Evolutionary conservation across 1,139 yeast genomes (phyloP).

Genomic region (Scheffersomyces segobiensis): DNA sequence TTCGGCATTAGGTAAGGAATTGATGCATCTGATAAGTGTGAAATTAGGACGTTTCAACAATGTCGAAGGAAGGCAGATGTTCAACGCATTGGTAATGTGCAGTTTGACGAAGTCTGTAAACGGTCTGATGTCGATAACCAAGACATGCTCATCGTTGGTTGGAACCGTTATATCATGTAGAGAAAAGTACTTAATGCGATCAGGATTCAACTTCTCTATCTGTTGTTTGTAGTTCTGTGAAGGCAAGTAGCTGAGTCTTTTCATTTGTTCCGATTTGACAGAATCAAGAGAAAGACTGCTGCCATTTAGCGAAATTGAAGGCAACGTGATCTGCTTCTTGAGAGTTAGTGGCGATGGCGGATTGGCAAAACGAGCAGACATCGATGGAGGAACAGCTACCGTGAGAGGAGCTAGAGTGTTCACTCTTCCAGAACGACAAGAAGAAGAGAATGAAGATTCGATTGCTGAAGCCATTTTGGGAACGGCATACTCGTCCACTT

Average conservation of each 20-base stretch:
- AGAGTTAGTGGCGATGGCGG: slow-evolving; percentile 3
- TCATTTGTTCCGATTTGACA: slow-evolving; percentile 18
- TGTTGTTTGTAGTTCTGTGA: slow-evolving; percentile 11
- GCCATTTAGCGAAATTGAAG: slow-evolving; percentile 10
- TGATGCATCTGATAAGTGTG: slow-evolving; percentile 54
- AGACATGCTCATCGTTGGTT: slow-evolving; percentile 11
- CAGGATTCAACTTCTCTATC: slow-evolving; percentile 9
- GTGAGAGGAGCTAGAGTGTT: background rate
- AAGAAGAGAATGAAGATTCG: slow-evolving; percentile 9
- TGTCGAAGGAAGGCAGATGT: slow-evolving; percentile 78
- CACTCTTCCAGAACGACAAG: slow-evolving; percentile 2
- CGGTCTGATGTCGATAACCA: slow-evolving; percentile 71
- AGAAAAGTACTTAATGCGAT: slow-evolving; percentile 5
- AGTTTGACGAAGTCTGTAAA: slow-evolving; percentile 58
- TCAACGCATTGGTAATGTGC: slow-evolving; percentile 58
- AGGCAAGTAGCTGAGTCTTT: slow-evolving; percentile 15
- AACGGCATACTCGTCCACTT: slow-evolving; percentile 7
- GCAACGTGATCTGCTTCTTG: slow-evolving; percentile 18
- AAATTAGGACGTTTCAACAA: slow-evolving; percentile 68
- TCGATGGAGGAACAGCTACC: slow-evolving; percentile 1
- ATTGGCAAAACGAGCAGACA: background rate
- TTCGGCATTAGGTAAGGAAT: slow-evolving; percentile 53
- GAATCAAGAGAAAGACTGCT: slow-evolving; percentile 14
- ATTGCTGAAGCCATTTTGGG: slow-evolving; percentile 13
- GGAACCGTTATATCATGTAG: slow-evolving; percentile 3